phyloP scores from a whole-genome alignment of 495 filamentous ascomycete genomes.

The Bryoglossum gracile region DNA sequence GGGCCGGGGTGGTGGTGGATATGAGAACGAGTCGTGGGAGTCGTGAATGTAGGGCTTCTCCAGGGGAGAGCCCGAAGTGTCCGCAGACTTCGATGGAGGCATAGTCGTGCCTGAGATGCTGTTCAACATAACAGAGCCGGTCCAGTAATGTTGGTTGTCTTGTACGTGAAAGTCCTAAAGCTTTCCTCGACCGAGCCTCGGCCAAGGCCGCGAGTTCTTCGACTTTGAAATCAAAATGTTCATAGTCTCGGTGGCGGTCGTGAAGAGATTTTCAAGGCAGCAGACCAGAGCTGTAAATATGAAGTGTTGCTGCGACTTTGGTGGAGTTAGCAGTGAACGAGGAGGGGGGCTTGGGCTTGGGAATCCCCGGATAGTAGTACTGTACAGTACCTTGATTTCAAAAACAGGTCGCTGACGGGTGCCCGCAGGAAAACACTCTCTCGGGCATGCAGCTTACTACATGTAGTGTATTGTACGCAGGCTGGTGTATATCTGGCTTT shows the following conservation, averaged over 20 bases:
- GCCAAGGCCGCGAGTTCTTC: slow-evolving; percentile 16
- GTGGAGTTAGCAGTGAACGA: no score
- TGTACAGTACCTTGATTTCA: no score
- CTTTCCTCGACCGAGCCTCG: slow-evolving; percentile 4
- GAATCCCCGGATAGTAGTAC: no score
- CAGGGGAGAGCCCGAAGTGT: background rate
- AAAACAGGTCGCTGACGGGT: no score
- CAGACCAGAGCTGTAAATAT: background rate
- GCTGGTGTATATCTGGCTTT: background rate
- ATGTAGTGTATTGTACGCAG: background rate
- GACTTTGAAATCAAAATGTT: slow-evolving; percentile 14
- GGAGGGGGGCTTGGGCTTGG: no score
- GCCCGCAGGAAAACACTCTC: no score
- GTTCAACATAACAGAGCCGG: background rate
- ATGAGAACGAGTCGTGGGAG: slow-evolving; percentile 18
- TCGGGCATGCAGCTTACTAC: background rate
- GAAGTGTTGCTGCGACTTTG: no score
- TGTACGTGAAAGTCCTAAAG: background rate
- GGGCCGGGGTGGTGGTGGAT: slow-evolving; percentile 39
- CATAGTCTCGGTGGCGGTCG: slow-evolving; percentile 19
- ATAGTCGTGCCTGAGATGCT: background rate
- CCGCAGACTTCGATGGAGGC: slow-evolving; percentile 6
- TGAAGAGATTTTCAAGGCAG: background rate
- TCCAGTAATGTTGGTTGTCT: background rate
- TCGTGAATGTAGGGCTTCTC: slow-evolving; percentile 16